Conservation (phyloP, 768 basidiomycete genomes). For the Boletales sp. region DNA sequence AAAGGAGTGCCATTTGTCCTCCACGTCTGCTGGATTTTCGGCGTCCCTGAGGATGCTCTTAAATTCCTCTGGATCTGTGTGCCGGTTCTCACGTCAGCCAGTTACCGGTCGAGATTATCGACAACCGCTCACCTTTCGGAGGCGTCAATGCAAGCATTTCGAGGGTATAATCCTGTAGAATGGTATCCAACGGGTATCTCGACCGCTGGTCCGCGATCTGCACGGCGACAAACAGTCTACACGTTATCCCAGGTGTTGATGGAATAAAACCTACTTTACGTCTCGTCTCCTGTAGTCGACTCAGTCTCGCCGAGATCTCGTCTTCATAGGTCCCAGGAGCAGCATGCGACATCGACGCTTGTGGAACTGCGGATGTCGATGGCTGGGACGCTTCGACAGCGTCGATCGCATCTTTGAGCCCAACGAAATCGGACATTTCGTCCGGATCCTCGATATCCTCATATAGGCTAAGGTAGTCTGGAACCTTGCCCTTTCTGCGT, state of each 20-base stretch:
- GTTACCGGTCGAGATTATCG: neutral
- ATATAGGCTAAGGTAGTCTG: constrained; percentile 20
- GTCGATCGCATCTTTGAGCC: constrained; percentile 10
- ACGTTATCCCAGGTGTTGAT: neutral
- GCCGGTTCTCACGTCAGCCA: neutral
- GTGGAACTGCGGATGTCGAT: constrained; percentile 5
- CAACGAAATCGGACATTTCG: constrained; percentile 16
- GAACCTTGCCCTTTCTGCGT: constrained; percentile 21
- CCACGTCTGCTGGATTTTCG: constrained; percentile 10
- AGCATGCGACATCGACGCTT: constrained; percentile 10
- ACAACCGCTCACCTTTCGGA: constrained; percentile 14
- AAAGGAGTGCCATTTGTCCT: constrained; percentile 19
- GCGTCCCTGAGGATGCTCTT: constrained; percentile 13
- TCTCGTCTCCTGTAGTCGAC: constrained; percentile 19
- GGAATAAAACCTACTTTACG: constrained; percentile 8
- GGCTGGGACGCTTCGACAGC: neutral
- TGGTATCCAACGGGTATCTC: neutral
- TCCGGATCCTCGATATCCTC: constrained; percentile 30
- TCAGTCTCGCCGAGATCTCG: constrained; percentile 9
- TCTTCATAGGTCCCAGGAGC: constrained; percentile 4
- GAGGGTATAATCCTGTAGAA: constrained; percentile 25
- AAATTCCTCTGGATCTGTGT: constrained; percentile 14
- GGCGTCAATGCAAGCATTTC: constrained; percentile 18
- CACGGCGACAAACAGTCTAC: neutral
- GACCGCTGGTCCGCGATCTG: constrained; percentile 14